Percentiles rank a stretch among this genome's conserved stretches.
Conservation (phyloP, 441 rosid genomes). For the Breynia disticha region DNA sequence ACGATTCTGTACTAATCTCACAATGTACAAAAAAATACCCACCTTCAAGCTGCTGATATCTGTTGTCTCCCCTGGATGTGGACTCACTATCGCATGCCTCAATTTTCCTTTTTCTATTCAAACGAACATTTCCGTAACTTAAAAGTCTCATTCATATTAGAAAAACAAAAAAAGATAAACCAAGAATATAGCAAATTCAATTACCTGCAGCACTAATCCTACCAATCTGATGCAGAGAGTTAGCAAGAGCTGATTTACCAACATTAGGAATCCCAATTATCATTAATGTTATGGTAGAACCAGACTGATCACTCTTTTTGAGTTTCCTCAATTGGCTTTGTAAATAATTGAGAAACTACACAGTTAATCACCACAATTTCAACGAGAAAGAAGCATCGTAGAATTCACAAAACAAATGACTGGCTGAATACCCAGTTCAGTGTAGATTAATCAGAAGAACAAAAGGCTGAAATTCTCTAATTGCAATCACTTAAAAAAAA, state of each 20-base stretch:
- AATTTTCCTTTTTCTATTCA: conserved; percentile 68
- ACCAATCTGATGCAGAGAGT: conserved; percentile 68
- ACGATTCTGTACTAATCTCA: too few species aligned
- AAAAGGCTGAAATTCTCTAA: neutral
- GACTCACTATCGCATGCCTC: conserved; percentile 52
- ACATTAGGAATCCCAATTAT: conserved; percentile 74
- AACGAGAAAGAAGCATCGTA: neutral
- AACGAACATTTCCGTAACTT: conserved; percentile 2
- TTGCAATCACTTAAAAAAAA: neutral
- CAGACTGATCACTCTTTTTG: conserved; percentile 32
- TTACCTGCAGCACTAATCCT: conserved; percentile 67
- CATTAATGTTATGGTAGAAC: conserved; percentile 48
- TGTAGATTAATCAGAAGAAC: neutral
- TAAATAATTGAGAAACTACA: conserved; percentile 61
- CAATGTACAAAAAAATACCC: neutral
- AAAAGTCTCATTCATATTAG: neutral
- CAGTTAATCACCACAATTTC: neutral
- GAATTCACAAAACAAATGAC: neutral
- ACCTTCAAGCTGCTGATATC: conserved; percentile 79
- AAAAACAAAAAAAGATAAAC: neutral
- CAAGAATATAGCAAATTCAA: neutral
- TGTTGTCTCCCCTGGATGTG: conserved; percentile 69
- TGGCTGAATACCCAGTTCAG: neutral
- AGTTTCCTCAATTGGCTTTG: conserved; percentile 53
- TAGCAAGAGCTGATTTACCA: conserved; percentile 75